These are phyloP conservation scores for Silene latifolia DNA, from an alignment of 148 eudicot genomes.

Conservation along the genomic window DNA sequence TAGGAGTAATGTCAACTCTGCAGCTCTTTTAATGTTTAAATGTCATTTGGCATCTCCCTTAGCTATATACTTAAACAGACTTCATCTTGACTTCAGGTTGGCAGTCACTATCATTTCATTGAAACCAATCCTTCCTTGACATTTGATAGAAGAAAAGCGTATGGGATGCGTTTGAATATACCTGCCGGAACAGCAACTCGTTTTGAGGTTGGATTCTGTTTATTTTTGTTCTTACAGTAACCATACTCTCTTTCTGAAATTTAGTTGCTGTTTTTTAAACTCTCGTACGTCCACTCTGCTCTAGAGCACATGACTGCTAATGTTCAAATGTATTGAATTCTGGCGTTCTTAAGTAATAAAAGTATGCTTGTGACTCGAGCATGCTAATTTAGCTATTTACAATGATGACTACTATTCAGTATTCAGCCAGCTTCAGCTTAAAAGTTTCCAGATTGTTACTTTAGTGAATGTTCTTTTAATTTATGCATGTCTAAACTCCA, in stretches of 20 bases:
- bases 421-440: background rate
- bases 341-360: background rate
- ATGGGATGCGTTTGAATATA: constrained; percentile 94
- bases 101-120: constrained; percentile 98
- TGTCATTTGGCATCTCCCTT: background rate
- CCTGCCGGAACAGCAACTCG: constrained; percentile 93
- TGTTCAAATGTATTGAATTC: background rate
- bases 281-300: background rate
- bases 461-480: background rate
- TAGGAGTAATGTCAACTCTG: background rate
- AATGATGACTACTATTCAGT: background rate
- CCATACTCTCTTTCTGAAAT: background rate
- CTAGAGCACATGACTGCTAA: background rate
- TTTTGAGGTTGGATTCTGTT: constrained; percentile 62
- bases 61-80: background rate
- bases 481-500: background rate
- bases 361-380: background rate
- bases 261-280: constrained; percentile 1
- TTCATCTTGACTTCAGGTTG: constrained; percentile 53
- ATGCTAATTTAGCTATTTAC: background rate
- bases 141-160: constrained; percentile 77
- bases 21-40: background rate
- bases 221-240: background rate
- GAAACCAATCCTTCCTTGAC: constrained; percentile 74
- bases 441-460: background rate